These are phyloP conservation scores for Gigaspora rosea DNA, from an alignment of 192 early-diverging fungal genomes.

Conservation along the genomic window DNA sequence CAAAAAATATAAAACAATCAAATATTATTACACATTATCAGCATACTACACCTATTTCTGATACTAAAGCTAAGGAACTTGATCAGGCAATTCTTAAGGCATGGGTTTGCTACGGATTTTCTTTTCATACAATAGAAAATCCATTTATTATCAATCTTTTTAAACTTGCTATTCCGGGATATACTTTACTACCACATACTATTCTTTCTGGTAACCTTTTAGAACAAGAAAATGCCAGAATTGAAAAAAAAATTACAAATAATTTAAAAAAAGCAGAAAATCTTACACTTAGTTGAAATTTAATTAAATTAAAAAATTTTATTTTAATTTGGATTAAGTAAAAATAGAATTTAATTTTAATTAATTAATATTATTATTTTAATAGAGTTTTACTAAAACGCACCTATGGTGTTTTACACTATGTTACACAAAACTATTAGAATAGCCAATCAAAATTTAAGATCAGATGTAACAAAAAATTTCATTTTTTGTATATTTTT, in stretches of 20 bases:
- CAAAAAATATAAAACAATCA: too few species aligned
- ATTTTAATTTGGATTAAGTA: too few species aligned
- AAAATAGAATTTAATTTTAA: too few species aligned
- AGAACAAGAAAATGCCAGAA: neutral
- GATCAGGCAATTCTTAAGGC: neutral
- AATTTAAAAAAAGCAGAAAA: neutral
- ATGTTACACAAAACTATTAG: too few species aligned
- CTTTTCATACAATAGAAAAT: neutral
- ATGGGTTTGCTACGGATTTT: neutral
- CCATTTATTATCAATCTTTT: neutral
- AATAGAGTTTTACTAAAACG: too few species aligned
- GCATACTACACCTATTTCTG: neutral
- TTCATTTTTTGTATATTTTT: too few species aligned
- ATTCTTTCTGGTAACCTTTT: neutral
- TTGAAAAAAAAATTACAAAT: neutral
- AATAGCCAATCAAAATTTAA: too few species aligned
- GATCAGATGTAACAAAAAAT: too few species aligned
- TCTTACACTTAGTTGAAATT: neutral
- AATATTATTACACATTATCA: too few species aligned
- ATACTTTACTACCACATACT: neutral
- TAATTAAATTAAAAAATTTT: too few species aligned
- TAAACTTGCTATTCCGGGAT: neutral
- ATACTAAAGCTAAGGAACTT: neutral
- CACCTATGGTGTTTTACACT: too few species aligned
- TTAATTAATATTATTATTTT: too few species aligned